Evolutionary conservation across 106 monocot genomes (phyloP).

Genomic region (Dioscorea alata): DNA sequence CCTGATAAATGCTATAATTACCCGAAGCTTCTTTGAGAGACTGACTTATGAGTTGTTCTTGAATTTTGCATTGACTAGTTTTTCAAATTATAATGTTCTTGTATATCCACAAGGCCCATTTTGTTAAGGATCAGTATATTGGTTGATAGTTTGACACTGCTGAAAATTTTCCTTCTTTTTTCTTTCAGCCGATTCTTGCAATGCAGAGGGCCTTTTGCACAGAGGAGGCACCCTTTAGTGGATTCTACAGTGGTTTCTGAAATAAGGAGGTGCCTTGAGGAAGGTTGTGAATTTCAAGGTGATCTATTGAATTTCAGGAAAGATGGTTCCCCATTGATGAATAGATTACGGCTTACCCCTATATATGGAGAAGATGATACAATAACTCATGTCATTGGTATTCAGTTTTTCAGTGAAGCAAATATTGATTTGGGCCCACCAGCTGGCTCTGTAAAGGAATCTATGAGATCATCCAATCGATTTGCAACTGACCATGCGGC

Average conservation of each 20-base stretch:
- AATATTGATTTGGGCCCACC: slow-evolving; percentile 77
- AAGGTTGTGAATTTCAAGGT: slow-evolving; percentile 72
- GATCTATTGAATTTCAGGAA: slow-evolving; percentile 87
- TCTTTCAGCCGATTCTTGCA: slow-evolving; percentile 89
- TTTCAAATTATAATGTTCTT: too few relatives aligned
- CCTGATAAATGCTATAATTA: too few relatives aligned
- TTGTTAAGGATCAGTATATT: too few relatives aligned
- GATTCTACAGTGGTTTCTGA: slow-evolving; percentile 72
- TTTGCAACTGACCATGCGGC: slow-evolving; percentile 13
- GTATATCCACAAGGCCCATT: too few relatives aligned
- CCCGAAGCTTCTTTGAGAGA: too few relatives aligned
- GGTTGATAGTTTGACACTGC: too few relatives aligned
- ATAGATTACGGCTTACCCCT: slow-evolving; percentile 56
- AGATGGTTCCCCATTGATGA: slow-evolving; percentile 88
- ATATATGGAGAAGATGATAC: slow-evolving; percentile 81
- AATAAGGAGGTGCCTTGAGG: slow-evolving; percentile 66
- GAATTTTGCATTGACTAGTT: too few relatives aligned
- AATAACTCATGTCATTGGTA: slow-evolving; percentile 83
- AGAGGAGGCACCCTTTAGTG: slow-evolving; percentile 84
- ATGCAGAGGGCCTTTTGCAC: slow-evolving; percentile 94
- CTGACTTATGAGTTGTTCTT: too few relatives aligned
- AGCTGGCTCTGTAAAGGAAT: slow-evolving; percentile 43
- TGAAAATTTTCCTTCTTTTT: neutral
- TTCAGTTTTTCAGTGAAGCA: slow-evolving; percentile 71
- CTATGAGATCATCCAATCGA: slow-evolving; percentile 7